Conservation (phyloP, 2,329 filamentous ascomycete genomes). For the Fusarium sublunatum region DNA sequence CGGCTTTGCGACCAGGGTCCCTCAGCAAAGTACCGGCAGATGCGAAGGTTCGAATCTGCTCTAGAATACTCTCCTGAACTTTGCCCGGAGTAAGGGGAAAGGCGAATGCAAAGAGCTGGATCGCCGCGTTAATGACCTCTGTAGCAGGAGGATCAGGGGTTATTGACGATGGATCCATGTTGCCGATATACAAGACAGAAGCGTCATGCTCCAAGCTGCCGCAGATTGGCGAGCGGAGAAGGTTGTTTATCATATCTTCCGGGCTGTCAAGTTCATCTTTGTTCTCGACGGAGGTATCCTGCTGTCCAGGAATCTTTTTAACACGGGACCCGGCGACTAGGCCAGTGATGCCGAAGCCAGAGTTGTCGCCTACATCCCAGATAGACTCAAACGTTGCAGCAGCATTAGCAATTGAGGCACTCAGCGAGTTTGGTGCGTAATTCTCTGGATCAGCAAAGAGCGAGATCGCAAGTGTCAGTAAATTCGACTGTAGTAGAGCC, state of each 20-base stretch:
- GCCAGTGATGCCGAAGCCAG: slow-evolving; percentile 91
- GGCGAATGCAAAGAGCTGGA: slow-evolving; percentile 90
- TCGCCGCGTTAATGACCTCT: slow-evolving; percentile 93
- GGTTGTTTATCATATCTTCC: slow-evolving; percentile 71
- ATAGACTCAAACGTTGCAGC: slow-evolving; percentile 91
- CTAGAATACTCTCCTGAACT: slow-evolving; percentile 94
- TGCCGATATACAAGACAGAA: slow-evolving; percentile 76
- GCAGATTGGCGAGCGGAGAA: slow-evolving; percentile 78
- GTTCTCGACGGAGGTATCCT: slow-evolving; percentile 61
- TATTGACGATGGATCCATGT: slow-evolving; percentile 56
- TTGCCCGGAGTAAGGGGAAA: slow-evolving; percentile 89
- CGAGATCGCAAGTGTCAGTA: slow-evolving; percentile 88
- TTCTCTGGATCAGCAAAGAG: slow-evolving; percentile 94
- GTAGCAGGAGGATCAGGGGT: slow-evolving; percentile 84
- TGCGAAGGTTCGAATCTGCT: slow-evolving; percentile 92
- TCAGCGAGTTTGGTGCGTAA: slow-evolving; percentile 85
- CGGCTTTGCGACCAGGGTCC: slow-evolving; percentile 87
- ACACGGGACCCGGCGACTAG: slow-evolving; percentile 82
- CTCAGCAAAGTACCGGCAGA: slow-evolving; percentile 82
- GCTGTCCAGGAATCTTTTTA: slow-evolving; percentile 75
- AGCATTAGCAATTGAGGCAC: slow-evolving; percentile 90
- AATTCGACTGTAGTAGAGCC: slow-evolving; percentile 87
- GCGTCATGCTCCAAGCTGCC: slow-evolving; percentile 91
- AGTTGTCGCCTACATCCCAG: slow-evolving; percentile 96
- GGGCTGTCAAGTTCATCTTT: slow-evolving; percentile 66